Evolutionary conservation across 768 basidiomycete genomes (phyloP), one percentile per base, ranked within the genome.

Genomic region (Leccinum ochraceum): DNA sequence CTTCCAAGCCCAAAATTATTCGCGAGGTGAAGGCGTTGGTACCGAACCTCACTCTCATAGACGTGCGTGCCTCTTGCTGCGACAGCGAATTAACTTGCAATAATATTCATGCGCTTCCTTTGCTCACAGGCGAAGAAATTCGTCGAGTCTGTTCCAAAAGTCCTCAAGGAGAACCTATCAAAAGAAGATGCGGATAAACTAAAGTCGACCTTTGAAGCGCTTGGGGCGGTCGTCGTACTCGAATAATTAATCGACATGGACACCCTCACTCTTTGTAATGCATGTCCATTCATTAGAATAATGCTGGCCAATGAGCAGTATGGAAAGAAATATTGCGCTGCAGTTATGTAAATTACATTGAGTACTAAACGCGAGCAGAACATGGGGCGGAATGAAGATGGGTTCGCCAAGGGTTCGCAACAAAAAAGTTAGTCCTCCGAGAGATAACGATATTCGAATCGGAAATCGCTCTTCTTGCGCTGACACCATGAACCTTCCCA

Each of bases 401-500:
- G 6, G 20, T 37, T 36, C n/a, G 8, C 44, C 20, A 57, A 4
- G 39, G 6, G 20, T 37, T 36, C 22, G 9, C n/a, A 44, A 58
- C 4, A 16, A 32, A 46, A 55, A 53, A 59, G 5, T 56, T 44
- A 72, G 54, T 96, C 94, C 74, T 96, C 94, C 3, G 92, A 94
- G 57, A 96, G 80, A 79, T 95, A 95, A 63, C 94, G 92, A 75
- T 96, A 96, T 77, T 95, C 91, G 69, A 94, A 98, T 26, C 94
- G 88, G 83, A 98, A 99, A 75, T 98, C 95, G 71, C 90, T 88
- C 82, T 99, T 99, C 80, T 95, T 94, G 72, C 96, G 84, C 74
- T 96, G 94, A 74, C 95, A 97, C 97, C 96, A 99, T 64, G 92
- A 93, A 54, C 94, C 94, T 75, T 98, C 95, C 95, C 95, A 98